These are phyloP conservation scores for Allomyces arbusculus DNA, from an alignment of 192 early-diverging fungal species.

Conservation along the genomic window DNA sequence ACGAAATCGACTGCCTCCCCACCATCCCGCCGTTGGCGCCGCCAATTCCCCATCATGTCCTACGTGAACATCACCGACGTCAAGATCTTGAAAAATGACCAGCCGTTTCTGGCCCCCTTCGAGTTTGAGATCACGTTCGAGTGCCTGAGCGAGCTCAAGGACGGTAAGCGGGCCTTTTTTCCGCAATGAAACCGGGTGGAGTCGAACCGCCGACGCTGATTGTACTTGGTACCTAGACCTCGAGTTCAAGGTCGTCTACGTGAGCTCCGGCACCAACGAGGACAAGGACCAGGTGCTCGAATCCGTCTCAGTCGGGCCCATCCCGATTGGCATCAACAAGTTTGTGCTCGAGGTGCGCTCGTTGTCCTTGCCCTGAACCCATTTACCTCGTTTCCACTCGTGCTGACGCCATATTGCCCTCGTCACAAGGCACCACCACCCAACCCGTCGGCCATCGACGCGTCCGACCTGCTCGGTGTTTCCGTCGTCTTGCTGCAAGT, in stretches of 20 bases:
- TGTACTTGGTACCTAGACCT: constrained; percentile 37
- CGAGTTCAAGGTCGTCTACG: constrained; percentile 94
- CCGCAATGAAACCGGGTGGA: neutral
- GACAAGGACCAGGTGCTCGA: constrained; percentile 85
- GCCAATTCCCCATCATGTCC: constrained; percentile 28
- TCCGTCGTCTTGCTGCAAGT: constrained; percentile 81
- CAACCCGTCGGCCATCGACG: constrained; percentile 51
- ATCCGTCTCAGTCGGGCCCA: constrained; percentile 83
- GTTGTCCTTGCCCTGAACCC: neutral
- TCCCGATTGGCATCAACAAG: constrained; percentile 84
- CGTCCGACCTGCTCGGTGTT: constrained; percentile 64
- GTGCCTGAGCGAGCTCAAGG: constrained; percentile 61
- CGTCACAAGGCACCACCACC: constrained; percentile 19
- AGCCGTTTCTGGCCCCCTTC: constrained; percentile 59
- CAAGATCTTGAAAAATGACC: constrained; percentile 68
- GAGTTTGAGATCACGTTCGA: constrained; percentile 96
- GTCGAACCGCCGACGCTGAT: neutral
- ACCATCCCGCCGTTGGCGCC: too few relatives aligned
- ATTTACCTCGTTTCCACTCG: neutral
- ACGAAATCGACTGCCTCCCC: too few relatives aligned
- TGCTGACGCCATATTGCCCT: neutral
- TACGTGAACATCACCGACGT: constrained; percentile 63
- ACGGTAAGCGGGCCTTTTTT: constrained; percentile 31
- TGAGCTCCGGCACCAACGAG: constrained; percentile 53
- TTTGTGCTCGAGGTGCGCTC: constrained; percentile 66